phyloP scores from a whole-genome alignment of 495 filamentous ascomycete genomes.

The Aspergillus egyptiacus region DNA sequence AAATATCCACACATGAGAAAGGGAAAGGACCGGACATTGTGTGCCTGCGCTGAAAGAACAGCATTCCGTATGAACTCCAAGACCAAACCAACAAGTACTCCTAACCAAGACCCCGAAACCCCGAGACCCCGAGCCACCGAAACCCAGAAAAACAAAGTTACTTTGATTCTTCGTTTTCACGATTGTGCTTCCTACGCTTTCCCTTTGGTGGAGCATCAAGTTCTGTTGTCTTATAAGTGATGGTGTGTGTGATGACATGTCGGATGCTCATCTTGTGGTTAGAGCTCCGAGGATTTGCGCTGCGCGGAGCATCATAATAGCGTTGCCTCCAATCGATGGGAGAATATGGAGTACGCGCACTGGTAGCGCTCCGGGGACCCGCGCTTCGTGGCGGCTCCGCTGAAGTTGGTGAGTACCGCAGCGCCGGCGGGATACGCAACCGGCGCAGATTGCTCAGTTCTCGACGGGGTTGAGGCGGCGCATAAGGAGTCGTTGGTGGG shows the following conservation, averaged over 20 bases:
- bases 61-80: slow-evolving; percentile 10
- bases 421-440: slow-evolving; percentile 37
- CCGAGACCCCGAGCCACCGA: too few relatives aligned
- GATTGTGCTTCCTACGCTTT: slow-evolving; percentile 31
- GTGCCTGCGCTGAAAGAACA: slow-evolving; percentile 8
- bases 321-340: slow-evolving; percentile 37
- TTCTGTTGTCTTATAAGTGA: slow-evolving; percentile 40
- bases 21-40: slow-evolving; percentile 4
- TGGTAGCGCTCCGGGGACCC: slow-evolving; percentile 4
- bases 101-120: slow-evolving; percentile 4
- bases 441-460: slow-evolving; percentile 29
- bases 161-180: slow-evolving; percentile 7
- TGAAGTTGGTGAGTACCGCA: slow-evolving; percentile 19
- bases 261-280: slow-evolving; percentile 36
- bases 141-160: slow-evolving; percentile 1
- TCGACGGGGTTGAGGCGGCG: slow-evolving; percentile 13
- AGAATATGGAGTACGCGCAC: slow-evolving; percentile 34
- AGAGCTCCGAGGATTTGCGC: slow-evolving; percentile 17
- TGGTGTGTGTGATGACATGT: slow-evolving; percentile 46
- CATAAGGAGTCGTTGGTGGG: slow-evolving; percentile 32
- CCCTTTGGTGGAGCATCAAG: slow-evolving; percentile 39
- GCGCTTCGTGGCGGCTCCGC: slow-evolving; percentile 17
- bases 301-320: slow-evolving; percentile 31
- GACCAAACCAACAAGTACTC: slow-evolving; percentile 4
- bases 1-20: slow-evolving; percentile 10